Conservation (phyloP, 768 basidiomycete genomes). For the Brasilioporus rufonigricans region DNA sequence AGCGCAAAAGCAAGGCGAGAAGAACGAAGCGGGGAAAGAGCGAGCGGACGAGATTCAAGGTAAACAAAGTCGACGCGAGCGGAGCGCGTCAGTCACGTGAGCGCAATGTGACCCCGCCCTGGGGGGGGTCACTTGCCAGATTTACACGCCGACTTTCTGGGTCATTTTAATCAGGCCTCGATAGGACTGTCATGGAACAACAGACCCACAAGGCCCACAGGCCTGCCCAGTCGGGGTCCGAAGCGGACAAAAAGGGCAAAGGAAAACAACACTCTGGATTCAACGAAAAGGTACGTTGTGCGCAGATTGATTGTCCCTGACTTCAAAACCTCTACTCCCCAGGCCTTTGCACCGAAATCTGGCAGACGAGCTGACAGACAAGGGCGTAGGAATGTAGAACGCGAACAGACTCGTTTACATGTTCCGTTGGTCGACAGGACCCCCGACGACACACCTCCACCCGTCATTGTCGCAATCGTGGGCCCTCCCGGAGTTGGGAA, state of each 20-base stretch:
- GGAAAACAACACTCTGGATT: constrained; percentile 69
- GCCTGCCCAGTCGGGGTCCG: constrained; percentile 65
- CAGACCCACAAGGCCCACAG: constrained; percentile 83
- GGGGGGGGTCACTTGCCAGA: constrained; percentile 16
- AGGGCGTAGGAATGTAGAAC: constrained; percentile 87
- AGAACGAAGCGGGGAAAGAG: constrained; percentile 4
- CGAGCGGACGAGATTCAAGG: constrained; percentile 3
- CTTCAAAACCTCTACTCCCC: not conserved
- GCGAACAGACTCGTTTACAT: constrained; percentile 92
- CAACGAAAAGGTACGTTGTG: constrained; percentile 77
- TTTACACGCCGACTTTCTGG: not conserved
- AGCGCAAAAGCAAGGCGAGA: constrained; percentile 12
- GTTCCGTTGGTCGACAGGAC: constrained; percentile 95
- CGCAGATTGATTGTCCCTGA: not conserved
- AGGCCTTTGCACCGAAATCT: constrained; percentile 92
- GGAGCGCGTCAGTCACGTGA: constrained; percentile 32
- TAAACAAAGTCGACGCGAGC: constrained; percentile 21
- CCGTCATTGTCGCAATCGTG: constrained; percentile 91
- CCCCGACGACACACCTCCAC: constrained; percentile 88
- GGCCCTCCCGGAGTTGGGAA: constrained; percentile 98
- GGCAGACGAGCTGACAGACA: constrained; percentile 87
- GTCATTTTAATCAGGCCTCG: no score
- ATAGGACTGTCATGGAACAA: constrained; percentile 53
- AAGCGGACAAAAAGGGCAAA: constrained; percentile 77
- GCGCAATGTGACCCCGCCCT: constrained; percentile 14